phyloP scores from a whole-genome alignment of 257 asterid species.

The Coffea eugenioides region DNA sequence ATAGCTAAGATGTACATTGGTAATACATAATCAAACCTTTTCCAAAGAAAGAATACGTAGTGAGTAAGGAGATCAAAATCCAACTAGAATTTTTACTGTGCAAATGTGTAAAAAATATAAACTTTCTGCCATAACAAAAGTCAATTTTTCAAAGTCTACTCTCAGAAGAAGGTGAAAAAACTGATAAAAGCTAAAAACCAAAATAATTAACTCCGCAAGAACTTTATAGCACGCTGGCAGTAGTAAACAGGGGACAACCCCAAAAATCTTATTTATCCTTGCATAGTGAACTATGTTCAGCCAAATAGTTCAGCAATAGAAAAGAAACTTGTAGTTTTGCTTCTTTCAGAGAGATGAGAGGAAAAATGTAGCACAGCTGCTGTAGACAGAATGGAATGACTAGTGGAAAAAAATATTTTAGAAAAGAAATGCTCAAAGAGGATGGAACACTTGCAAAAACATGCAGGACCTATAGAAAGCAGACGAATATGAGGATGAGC shows the following conservation, averaged over 20 bases:
- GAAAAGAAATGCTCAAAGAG: neutral
- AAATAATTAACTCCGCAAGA: neutral
- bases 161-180: neutral
- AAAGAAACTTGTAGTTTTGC: conserved; percentile 2
- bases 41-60: neutral
- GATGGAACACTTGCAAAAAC: neutral
- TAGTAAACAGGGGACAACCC: neutral
- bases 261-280: neutral
- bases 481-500: too few relatives aligned
- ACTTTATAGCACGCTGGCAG: neutral
- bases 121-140: too few relatives aligned
- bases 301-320: conserved; percentile 1
- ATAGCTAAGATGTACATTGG: neutral
- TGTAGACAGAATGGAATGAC: neutral
- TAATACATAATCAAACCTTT: neutral
- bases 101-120: neutral
- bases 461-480: too few relatives aligned
- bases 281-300: neutral
- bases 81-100: neutral
- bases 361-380: conserved; percentile 1
- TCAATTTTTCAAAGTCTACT: neutral
- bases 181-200: neutral
- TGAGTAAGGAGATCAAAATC: neutral
- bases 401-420: neutral
- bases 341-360: neutral